These are phyloP conservation scores for Pyricularia sp. DNA, from an alignment of 2,329 filamentous ascomycete species.

Conservation along the genomic window DNA sequence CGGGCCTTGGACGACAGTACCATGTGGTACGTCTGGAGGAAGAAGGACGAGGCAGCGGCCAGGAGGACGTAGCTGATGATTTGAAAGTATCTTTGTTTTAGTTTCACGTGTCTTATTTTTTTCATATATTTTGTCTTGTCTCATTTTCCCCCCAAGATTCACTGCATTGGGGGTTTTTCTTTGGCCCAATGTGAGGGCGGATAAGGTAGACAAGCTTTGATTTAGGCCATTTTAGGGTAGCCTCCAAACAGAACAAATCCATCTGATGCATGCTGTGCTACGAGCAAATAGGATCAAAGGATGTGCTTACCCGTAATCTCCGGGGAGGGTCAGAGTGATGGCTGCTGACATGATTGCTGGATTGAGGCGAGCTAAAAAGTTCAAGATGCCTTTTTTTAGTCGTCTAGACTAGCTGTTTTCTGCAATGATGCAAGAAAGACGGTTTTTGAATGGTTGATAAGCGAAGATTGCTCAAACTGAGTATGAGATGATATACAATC, in stretches of 20 bases:
- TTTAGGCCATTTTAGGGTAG: constrained; percentile 1
- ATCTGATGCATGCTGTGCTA: background rate
- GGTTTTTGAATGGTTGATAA: background rate
- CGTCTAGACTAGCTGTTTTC: background rate
- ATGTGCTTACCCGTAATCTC: constrained; percentile 35
- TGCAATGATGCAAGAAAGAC: background rate
- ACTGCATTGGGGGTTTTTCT: background rate
- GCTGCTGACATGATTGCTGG: constrained; percentile 26
- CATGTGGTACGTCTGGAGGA: constrained; percentile 42
- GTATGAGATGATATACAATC: background rate
- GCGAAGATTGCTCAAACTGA: background rate
- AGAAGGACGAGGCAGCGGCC: constrained; percentile 40
- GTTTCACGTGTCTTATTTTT: background rate
- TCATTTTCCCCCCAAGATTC: background rate
- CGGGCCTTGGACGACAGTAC: constrained; percentile 34
- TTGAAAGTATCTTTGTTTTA: background rate
- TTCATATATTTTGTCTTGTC: background rate
- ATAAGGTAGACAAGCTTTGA: background rate
- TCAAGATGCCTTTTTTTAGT: background rate
- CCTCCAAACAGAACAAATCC: constrained; percentile 3
- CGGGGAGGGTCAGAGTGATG: constrained; percentile 28
- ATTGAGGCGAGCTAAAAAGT: too few relatives aligned
- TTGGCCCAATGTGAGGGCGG: background rate
- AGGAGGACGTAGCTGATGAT: constrained; percentile 44
- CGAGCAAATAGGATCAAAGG: constrained; percentile 5